Base-by-base conservation (phyloP, 805 yeast genomes). In the Pichia phayaonensis region DNA sequence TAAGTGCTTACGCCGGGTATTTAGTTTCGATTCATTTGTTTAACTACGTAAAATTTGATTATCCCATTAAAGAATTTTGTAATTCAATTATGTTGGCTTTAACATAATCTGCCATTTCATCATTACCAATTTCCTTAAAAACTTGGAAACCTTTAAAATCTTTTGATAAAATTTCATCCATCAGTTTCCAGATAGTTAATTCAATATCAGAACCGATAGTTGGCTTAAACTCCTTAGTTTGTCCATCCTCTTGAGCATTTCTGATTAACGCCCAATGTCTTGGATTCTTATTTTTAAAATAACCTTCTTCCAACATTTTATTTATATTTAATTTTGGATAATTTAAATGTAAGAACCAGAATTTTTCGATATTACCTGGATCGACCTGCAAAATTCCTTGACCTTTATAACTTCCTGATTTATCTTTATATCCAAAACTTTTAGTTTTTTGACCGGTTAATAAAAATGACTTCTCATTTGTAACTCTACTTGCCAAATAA, bases 401-500 rank as follows among this genome's bases (percentile, higher is more conserved):
- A 2, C 70, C 70, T 22, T 41, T 51, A 48, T 64, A 64, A 36
- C 46, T 29, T 41, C 58, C 59, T 26, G 54, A 50, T 34, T 52
- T 52, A 45, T 65, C 62, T 16, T 59, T 53, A 47, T 57, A 59
- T 3, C 70, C 70, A 44, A 61, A 63, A 23, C 60, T 62, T 41
- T 65, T 60, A 8, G 69, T 64, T 46, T 59, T 62, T 12, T 56
- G 55, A 11, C 67, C 67, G 2, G 66, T 61, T 29, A 58, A 55
- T 40, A 65, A 43, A 44, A 51, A 64, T 4, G 63, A 57, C 2
- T 59, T 59, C 42, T 65, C 69, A 8, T 56, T 55, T 8, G 60
- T 54, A 10, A 59, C 81, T 48, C 74, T 72, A 3, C 90, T 86
- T 1, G 88, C 90, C 11, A 84, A 79, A 40, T 80, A 75, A 56